A percentile compares a stretch with the other conserved stretches of the same genome.
Evolutionary conservation across 2,329 filamentous ascomycete species (phyloP).

Genomic region (Capronia epimyces): DNA sequence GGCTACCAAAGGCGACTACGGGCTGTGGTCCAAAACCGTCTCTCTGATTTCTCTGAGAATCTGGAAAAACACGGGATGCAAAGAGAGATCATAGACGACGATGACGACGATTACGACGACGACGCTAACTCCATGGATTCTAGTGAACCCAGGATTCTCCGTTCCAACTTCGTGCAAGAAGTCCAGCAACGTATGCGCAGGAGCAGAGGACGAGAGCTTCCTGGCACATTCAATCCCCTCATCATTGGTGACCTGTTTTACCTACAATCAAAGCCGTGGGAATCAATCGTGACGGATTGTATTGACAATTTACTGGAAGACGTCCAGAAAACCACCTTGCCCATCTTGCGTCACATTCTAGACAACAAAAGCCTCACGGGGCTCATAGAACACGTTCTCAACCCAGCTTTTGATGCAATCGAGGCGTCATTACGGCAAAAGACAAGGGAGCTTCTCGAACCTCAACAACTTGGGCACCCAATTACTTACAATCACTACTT

Average conservation of each 20-base stretch:
- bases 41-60: slow-evolving; percentile 23
- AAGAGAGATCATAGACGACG: slow-evolving; percentile 15
- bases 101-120: slow-evolving; percentile 12
- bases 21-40: slow-evolving; percentile 31
- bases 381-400: no score
- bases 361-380: no score
- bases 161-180: slow-evolving; percentile 40
- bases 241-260: slow-evolving; percentile 56
- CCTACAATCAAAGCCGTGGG: slow-evolving; percentile 55
- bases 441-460: no score
- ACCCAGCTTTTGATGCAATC: no score
- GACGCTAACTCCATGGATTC: slow-evolving; percentile 19
- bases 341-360: no score
- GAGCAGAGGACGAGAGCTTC: slow-evolving; percentile 52
- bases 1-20: slow-evolving; percentile 33
- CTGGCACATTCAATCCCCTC: slow-evolving; percentile 52
- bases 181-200: slow-evolving; percentile 39
- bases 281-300: slow-evolving; percentile 36
- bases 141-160: no score
- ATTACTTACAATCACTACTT: no score
- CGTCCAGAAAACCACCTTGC: no score
- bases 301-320: slow-evolving; percentile 35
- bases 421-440: no score
- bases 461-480: no score
- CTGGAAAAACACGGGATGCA: slow-evolving; percentile 19